phyloP scores from a whole-genome alignment of 164 flowering plant genomes.

The Aristolochia fimbriata region DNA sequence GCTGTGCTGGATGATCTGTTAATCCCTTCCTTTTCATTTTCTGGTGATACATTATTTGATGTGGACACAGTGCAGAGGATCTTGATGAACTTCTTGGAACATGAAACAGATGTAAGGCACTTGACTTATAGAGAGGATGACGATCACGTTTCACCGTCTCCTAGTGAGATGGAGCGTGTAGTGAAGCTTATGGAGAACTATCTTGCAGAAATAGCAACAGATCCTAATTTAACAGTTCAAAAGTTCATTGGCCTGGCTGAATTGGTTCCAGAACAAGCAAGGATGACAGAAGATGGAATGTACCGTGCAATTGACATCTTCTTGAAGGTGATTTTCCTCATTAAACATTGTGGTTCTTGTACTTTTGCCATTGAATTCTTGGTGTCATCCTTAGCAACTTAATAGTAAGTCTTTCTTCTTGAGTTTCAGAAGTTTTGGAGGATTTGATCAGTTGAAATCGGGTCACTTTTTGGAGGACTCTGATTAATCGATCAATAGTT shows the following conservation, averaged over 20 bases:
- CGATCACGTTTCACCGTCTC: constrained; percentile 35
- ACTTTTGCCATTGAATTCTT: neutral
- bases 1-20: constrained; percentile 87
- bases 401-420: too few species aligned
- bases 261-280: constrained; percentile 68
- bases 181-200: constrained; percentile 82
- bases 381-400: too few species aligned
- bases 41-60: constrained; percentile 76
- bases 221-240: constrained; percentile 48
- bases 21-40: constrained; percentile 69
- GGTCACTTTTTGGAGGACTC: too few species aligned
- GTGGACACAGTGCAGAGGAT: constrained; percentile 76
- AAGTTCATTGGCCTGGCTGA: constrained; percentile 68
- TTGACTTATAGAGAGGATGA: constrained; percentile 26
- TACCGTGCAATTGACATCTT: constrained; percentile 92
- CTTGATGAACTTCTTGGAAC: constrained; percentile 57
- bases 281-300: constrained; percentile 79
- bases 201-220: constrained; percentile 89
- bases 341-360: neutral
- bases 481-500: too few species aligned
- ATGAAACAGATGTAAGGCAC: constrained; percentile 30
- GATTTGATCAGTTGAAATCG: too few species aligned
- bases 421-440: too few species aligned
- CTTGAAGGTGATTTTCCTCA: constrained; percentile 51
- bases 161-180: constrained; percentile 52